Conservation (phyloP, 495 filamentous ascomycete species). For the Xylaria longipes region DNA sequence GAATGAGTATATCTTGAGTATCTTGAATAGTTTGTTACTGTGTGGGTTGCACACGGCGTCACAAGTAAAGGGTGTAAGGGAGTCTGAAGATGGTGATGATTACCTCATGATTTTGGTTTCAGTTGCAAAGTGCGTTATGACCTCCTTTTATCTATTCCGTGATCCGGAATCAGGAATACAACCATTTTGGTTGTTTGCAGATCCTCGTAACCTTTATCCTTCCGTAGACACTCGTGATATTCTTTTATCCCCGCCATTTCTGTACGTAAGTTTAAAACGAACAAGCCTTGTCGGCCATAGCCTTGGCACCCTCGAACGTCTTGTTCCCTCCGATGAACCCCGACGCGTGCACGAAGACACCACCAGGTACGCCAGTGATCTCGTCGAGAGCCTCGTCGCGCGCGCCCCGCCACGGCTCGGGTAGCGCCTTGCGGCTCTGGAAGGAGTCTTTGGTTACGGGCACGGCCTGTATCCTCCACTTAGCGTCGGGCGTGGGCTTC, state of each 20-base stretch:
- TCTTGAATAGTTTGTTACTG: too few species aligned
- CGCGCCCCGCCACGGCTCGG: conserved; percentile 88
- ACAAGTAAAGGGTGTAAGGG: background rate
- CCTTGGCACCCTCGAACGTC: conserved; percentile 85
- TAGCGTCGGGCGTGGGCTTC: conserved; percentile 67
- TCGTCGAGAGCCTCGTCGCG: conserved; percentile 82
- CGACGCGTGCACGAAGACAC: conserved; percentile 90
- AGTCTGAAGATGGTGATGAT: too few species aligned
- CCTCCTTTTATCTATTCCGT: background rate
- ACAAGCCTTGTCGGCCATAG: conserved; percentile 79
- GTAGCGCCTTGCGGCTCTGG: conserved; percentile 85
- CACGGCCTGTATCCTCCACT: conserved; percentile 94
- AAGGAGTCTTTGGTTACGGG: conserved; percentile 82
- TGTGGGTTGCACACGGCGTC: background rate
- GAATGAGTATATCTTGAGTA: too few species aligned
- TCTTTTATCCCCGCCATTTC: background rate
- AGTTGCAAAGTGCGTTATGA: too few species aligned
- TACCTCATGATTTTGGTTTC: too few species aligned
- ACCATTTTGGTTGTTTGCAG: background rate
- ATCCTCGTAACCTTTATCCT: background rate
- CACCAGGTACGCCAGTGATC: conserved; percentile 73
- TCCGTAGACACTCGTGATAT: background rate
- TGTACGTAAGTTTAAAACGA: conserved; percentile 42
- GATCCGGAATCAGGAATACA: background rate
- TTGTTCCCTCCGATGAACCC: conserved; percentile 97